These are phyloP conservation scores for Colletotrichum coccodes DNA, from an alignment of 2,329 filamentous ascomycete species.

Conservation along the genomic window DNA sequence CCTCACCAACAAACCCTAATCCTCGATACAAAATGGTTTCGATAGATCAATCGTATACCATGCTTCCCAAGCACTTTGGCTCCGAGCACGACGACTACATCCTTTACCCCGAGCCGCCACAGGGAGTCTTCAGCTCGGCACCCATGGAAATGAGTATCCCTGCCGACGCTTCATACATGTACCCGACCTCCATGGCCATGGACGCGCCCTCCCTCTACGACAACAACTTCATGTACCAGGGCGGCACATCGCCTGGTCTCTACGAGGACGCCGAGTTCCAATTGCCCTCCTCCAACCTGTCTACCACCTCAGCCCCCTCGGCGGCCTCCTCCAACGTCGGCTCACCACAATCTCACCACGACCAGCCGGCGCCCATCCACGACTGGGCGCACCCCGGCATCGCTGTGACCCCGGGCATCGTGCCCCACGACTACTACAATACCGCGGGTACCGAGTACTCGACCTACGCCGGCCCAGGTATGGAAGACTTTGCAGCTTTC, in stretches of 20 bases:
- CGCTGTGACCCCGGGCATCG: conserved; percentile 71
- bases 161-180: conserved; percentile 55
- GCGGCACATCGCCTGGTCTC: conserved; percentile 58
- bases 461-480: conserved; percentile 57
- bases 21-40: conserved; percentile 35
- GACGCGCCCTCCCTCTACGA: conserved; percentile 60
- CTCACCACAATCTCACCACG: conserved; percentile 72
- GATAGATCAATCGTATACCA: conserved; percentile 39
- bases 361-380: conserved; percentile 65
- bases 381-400: conserved; percentile 69
- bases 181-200: conserved; percentile 55
- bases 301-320: conserved; percentile 69
- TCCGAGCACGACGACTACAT: conserved; percentile 51
- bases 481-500: conserved; percentile 61
- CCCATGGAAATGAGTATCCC: conserved; percentile 60
- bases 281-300: conserved; percentile 67
- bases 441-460: conserved; percentile 65
- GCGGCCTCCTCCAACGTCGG: conserved; percentile 74
- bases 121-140: conserved; percentile 51
- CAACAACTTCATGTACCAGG: conserved; percentile 55
- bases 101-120: conserved; percentile 58
- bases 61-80: conserved; percentile 37
- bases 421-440: conserved; percentile 64
- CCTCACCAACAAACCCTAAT: neutral
- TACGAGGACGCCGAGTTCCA: conserved; percentile 64